phyloP scores from a whole-genome alignment of 2,329 filamentous ascomycete species.

The Neopestalotiopsis sp. region DNA sequence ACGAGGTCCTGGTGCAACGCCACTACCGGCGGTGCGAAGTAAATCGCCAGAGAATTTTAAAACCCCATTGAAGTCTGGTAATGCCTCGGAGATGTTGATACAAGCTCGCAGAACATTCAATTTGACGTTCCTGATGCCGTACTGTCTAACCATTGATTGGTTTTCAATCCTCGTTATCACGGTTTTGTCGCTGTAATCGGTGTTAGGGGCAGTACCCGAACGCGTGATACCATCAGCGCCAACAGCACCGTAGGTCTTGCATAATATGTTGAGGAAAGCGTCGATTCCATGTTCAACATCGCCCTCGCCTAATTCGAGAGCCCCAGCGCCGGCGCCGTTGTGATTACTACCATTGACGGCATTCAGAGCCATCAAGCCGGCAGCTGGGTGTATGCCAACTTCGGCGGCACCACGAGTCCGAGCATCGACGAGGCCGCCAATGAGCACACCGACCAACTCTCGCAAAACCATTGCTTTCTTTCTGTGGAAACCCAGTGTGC shows the following conservation, averaged over 20 bases:
- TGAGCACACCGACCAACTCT: slow-evolving; percentile 82
- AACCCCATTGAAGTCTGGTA: slow-evolving; percentile 92
- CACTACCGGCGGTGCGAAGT: slow-evolving; percentile 80
- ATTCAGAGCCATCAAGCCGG: slow-evolving; percentile 78
- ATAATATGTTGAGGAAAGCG: slow-evolving; percentile 64
- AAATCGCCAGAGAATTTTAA: slow-evolving; percentile 85
- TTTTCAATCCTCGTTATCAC: slow-evolving; percentile 63
- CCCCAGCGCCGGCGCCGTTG: slow-evolving; percentile 56
- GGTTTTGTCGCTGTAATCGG: slow-evolving; percentile 56
- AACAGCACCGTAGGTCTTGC: slow-evolving; percentile 69
- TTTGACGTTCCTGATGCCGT: slow-evolving; percentile 82
- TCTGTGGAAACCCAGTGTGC: slow-evolving; percentile 77
- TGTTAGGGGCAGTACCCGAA: slow-evolving; percentile 28
- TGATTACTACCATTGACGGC: slow-evolving; percentile 53
- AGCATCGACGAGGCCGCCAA: slow-evolving; percentile 86
- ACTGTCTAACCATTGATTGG: slow-evolving; percentile 64
- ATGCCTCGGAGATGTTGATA: slow-evolving; percentile 89
- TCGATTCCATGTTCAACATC: slow-evolving; percentile 72
- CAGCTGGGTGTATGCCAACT: slow-evolving; percentile 91
- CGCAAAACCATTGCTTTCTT: slow-evolving; percentile 92
- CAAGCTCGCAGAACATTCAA: slow-evolving; percentile 87
- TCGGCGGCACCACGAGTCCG: slow-evolving; percentile 94
- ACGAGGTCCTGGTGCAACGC: slow-evolving; percentile 74
- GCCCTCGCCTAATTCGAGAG: slow-evolving; percentile 65
- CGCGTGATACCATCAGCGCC: slow-evolving; percentile 46